Conservation (phyloP, 1,139 yeast species). For the Hanseniaspora gamundiae region DNA sequence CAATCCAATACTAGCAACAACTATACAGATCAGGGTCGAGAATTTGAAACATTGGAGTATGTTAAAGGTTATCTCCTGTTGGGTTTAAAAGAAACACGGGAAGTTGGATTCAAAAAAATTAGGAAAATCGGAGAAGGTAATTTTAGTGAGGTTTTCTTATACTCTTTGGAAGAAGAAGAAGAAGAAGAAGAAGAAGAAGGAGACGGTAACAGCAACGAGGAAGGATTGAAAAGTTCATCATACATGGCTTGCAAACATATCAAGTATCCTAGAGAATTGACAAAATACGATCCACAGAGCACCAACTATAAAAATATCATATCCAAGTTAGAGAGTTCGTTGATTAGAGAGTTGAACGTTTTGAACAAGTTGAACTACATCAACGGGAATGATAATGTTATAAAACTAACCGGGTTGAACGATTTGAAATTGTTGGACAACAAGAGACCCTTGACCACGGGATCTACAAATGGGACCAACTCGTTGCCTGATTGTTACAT, state of each 20-base stretch:
- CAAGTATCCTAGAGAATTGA: constrained; percentile 18
- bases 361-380: constrained; percentile 31
- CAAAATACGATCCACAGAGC: constrained; percentile 11
- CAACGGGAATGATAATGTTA: constrained; percentile 33
- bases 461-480: too few relatives aligned
- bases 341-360: constrained; percentile 64
- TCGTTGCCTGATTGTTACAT: constrained; percentile 33
- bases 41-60: not conserved
- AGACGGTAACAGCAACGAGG: too few relatives aligned
- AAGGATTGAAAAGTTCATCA: too few relatives aligned
- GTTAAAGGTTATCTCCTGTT: not conserved
- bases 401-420: constrained; percentile 21
- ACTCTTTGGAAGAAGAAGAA: constrained; percentile 20
- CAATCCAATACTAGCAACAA: too few relatives aligned
- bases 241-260: constrained; percentile 28
- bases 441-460: not conserved
- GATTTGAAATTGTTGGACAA: constrained; percentile 15
- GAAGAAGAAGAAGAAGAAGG: constrained; percentile 5
- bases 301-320: constrained; percentile 25
- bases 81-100: not conserved
- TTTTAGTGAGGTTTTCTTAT: constrained; percentile 46
- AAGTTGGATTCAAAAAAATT: not conserved
- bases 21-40: not conserved
- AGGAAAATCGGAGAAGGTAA: constrained; percentile 37
- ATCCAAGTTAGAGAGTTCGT: constrained; percentile 53